Conservation (phyloP, 768 basidiomycete genomes). For the Agrocybe chaxingu region DNA sequence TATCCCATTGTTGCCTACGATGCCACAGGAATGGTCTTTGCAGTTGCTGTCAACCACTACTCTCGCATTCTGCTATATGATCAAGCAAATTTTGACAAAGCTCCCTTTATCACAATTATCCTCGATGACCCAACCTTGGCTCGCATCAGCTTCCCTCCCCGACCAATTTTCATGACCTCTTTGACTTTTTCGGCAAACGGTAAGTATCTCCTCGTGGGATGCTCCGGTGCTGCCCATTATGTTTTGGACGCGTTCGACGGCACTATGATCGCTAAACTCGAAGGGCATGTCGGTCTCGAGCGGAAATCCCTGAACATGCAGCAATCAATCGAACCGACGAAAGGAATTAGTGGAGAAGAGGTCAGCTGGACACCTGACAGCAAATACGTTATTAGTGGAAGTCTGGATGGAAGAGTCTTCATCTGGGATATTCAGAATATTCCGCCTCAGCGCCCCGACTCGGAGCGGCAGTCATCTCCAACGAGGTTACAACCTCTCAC, state of each 20-base stretch:
- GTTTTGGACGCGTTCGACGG: constrained; percentile 91
- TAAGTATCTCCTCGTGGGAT: constrained; percentile 87
- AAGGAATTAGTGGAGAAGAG: constrained; percentile 90
- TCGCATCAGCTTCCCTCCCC: constrained; percentile 79
- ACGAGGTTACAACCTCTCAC: constrained; percentile 38
- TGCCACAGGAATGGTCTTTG: constrained; percentile 77
- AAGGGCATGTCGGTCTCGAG: constrained; percentile 83
- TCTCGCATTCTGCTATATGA: constrained; percentile 85
- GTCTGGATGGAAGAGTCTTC: constrained; percentile 77
- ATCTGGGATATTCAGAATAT: constrained; percentile 84
- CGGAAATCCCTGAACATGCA: constrained; percentile 50
- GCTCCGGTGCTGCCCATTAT: constrained; percentile 91
- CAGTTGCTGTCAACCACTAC: constrained; percentile 80
- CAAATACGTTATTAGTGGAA: constrained; percentile 84
- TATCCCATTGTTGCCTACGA: constrained; percentile 84
- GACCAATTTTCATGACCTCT: constrained; percentile 88
- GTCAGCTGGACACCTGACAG: constrained; percentile 94
- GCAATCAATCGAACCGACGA: constrained; percentile 61
- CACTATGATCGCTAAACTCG: constrained; percentile 76
- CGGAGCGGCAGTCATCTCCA: constrained; percentile 55
- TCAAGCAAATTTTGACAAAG: constrained; percentile 83
- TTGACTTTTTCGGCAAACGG: constrained; percentile 89
- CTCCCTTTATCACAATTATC: constrained; percentile 81
- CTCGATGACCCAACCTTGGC: constrained; percentile 79
- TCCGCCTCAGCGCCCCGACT: constrained; percentile 40